Conservation (phyloP, 257 asterid genomes). For the Nemophila menziesii region DNA sequence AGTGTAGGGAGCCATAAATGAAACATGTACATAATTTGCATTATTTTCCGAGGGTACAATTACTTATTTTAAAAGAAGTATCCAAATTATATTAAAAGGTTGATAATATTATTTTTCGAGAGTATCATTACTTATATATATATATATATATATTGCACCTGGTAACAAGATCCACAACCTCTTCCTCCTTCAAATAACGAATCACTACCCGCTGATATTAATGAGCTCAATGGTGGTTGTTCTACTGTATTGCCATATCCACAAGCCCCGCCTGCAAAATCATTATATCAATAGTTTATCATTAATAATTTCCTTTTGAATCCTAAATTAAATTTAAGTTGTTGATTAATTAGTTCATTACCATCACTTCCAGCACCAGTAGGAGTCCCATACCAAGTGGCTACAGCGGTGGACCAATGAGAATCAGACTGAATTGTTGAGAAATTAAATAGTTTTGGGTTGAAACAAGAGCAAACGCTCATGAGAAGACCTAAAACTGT, state of each 20-base stretch:
- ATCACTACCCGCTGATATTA: conserved; percentile 61
- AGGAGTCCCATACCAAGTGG: conserved; percentile 84
- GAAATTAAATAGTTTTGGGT: conserved; percentile 34
- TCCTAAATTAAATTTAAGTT: no score
- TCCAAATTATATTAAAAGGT: no score
- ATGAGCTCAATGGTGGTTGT: conserved; percentile 56
- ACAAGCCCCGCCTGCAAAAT: conserved; percentile 65
- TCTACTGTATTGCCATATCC: conserved; percentile 59
- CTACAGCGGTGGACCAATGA: conserved; percentile 63
- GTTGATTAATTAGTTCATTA: conserved; percentile 14
- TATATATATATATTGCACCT: conserved; percentile 24
- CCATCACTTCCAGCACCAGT: conserved; percentile 80
- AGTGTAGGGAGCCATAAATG: no score
- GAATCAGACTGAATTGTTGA: conserved; percentile 23
- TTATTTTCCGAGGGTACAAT: no score
- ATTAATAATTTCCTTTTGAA: not conserved
- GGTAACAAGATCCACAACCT: conserved; percentile 75
- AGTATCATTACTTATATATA: not conserved
- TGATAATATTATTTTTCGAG: not conserved
- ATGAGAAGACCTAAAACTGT: conserved; percentile 21
- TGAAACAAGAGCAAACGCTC: conserved; percentile 36
- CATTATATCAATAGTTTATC: not conserved
- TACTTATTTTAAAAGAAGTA: no score
- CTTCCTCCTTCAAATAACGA: conserved; percentile 47
- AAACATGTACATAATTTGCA: no score